These are phyloP conservation scores for Raddia guianensis DNA, from an alignment of 176 grass and related monocot species.

Conservation along the genomic window DNA sequence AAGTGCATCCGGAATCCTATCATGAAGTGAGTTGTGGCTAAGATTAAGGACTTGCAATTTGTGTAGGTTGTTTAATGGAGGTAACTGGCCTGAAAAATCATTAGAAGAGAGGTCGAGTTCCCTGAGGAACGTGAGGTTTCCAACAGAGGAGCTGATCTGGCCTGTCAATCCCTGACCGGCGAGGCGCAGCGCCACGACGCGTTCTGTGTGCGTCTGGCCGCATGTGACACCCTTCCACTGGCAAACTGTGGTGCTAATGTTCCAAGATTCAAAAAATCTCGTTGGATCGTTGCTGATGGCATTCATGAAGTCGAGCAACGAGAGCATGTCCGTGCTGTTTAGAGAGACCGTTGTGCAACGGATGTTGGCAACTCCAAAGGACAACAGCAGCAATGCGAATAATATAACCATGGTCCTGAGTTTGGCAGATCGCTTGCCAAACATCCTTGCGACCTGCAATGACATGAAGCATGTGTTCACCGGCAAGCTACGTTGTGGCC, in stretches of 20 bases:
- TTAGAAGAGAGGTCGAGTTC: slow-evolving; percentile 18
- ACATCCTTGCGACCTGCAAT: background rate
- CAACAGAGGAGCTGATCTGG: background rate
- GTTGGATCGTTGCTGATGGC: background rate
- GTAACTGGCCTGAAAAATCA: background rate
- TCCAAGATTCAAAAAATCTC: background rate
- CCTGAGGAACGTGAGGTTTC: background rate
- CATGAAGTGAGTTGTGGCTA: background rate
- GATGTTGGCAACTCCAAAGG: too few species aligned
- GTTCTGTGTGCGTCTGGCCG: background rate
- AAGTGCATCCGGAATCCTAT: background rate
- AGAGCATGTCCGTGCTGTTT: background rate
- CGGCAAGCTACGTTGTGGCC: too few species aligned
- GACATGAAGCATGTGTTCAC: too few species aligned
- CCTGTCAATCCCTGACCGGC: background rate
- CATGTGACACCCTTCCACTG: slow-evolving; percentile 16
- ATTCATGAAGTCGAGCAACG: background rate
- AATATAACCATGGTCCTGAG: background rate
- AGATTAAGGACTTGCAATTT: background rate
- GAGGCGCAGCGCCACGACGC: background rate
- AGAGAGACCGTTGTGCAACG: background rate
- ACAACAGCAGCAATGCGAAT: background rate
- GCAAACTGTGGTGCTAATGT: background rate
- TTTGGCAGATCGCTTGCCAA: too few species aligned
- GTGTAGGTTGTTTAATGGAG: slow-evolving; percentile 6